A percentile compares a stretch with the other conserved stretches of the same genome.
These are phyloP conservation scores for Gomphus bonarii DNA, from an alignment of 1,284 basidiomycete genomes.

Conservation along the genomic window DNA sequence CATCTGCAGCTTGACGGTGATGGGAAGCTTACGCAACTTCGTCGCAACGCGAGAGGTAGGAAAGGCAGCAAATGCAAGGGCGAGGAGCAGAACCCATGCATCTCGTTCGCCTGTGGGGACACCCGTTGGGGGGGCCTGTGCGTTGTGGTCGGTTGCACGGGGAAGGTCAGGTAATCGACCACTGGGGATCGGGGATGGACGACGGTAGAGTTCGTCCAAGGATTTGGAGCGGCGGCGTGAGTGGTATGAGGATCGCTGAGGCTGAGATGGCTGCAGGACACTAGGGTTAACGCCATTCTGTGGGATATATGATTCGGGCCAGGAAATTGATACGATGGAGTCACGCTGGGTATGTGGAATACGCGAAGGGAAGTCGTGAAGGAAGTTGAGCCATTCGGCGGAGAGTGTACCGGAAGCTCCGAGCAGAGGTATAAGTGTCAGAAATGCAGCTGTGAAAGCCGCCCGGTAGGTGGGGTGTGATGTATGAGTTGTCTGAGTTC, in stretches of 20 bases:
- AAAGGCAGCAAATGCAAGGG: constrained; percentile 6
- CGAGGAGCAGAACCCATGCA: constrained; percentile 6
- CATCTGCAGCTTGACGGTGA: constrained; percentile 5
- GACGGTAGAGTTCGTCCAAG: not conserved
- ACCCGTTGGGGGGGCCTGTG: not conserved
- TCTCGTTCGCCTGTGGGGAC: constrained; percentile 2
- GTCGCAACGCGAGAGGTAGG: not conserved
- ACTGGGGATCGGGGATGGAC: not conserved
- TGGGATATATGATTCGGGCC: not conserved
- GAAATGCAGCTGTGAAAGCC: constrained; percentile 6
- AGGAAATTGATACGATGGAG: constrained; percentile 4
- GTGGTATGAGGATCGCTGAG: not conserved
- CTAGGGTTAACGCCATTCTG: not conserved
- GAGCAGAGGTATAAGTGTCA: constrained; percentile 1
- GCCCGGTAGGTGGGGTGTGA: constrained; percentile 3
- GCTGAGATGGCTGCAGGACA: not conserved
- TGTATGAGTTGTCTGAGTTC: not conserved
- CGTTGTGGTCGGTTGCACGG: not conserved
- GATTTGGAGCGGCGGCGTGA: not conserved
- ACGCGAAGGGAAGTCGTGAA: constrained; percentile 7
- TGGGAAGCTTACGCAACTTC: constrained; percentile 2
- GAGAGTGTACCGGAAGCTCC: not conserved
- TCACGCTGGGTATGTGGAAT: constrained; percentile 3
- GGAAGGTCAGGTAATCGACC: not conserved
- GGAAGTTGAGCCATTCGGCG: constrained; percentile 4